Evolutionary conservation across 441 rosid genomes (phyloP).

Genomic region (Euphorbia schlechtendalii): DNA sequence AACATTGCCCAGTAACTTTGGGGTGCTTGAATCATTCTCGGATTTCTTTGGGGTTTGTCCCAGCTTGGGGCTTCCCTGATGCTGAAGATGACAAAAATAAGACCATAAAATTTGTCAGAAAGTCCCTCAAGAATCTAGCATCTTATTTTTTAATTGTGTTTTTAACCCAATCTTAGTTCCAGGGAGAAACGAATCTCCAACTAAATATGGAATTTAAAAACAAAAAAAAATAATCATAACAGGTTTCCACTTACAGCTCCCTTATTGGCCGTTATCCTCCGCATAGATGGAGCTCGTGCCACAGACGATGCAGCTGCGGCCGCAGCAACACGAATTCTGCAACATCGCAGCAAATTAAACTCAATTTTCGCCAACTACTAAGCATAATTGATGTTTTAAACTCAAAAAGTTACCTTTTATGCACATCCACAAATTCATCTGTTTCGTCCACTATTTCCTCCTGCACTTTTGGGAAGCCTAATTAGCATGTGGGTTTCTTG

Average conservation of each 20-base stretch:
- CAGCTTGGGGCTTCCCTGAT: slow-evolving; percentile 66
- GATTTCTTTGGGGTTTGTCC: slow-evolving; percentile 38
- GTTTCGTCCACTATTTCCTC: slow-evolving; percentile 99
- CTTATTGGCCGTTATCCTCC: slow-evolving; percentile 60
- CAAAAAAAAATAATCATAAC: background rate
- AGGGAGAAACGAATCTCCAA: background rate
- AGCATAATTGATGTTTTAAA: background rate
- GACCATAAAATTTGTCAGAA: slow-evolving; percentile 6
- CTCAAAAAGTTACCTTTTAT: slow-evolving; percentile 56
- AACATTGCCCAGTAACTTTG: slow-evolving; percentile 30
- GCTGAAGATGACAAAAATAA: slow-evolving; percentile 10
- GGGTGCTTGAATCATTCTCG: slow-evolving; percentile 39
- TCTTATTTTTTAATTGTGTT: background rate
- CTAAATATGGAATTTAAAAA: background rate
- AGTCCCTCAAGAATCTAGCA: background rate
- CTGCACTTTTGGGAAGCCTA: slow-evolving; percentile 30
- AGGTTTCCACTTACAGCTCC: slow-evolving; percentile 52
- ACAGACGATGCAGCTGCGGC: slow-evolving; percentile 96
- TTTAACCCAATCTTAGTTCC: background rate
- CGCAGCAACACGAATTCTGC: slow-evolving; percentile 96
- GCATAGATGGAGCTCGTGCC: slow-evolving; percentile 83
- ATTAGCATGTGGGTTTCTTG: slow-evolving; percentile 2
- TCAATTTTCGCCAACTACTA: background rate
- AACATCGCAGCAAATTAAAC: slow-evolving; percentile 8
- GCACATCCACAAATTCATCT: slow-evolving; percentile 94